Base-by-base conservation (phyloP, 73 alveolate species). In the Effrenium voratum region DNA sequence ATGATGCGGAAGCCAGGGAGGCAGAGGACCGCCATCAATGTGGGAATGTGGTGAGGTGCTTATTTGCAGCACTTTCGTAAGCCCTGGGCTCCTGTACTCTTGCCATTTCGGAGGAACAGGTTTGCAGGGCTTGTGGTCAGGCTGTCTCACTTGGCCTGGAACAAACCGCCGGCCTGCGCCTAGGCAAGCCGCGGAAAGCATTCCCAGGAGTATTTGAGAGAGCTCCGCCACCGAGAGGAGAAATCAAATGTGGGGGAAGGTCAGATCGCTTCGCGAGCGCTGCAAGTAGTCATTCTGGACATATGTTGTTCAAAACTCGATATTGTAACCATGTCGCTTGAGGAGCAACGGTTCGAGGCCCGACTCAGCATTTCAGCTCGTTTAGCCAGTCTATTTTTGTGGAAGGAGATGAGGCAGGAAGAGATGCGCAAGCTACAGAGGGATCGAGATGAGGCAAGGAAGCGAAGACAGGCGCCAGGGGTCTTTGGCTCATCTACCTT, bases 401-500 rank as follows among this genome's bases (percentile, higher is more conserved):
- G 15, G 44, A 81, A 86, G 94, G 95, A 66, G 83, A 87, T 87
- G 95, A 87, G 45, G 72, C 60, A 52, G 36, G 95, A 87, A 49
- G 95, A 63, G 85, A 68, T 63, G 5, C 95, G 95, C 26, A 68
- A 82, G 73, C 50, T 82, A 32, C 92, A 50, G 47, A 82, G 34
- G 40, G 92, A 87, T 10, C 44, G 95, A 28, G 95, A 87, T 63
- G 95, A 87, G 50, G 95, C 95, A 5, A 47, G 43, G 32, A 87
- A n/a, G 43, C 83, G 95, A 44, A 36, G 95, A 63, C 84, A 87
- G 95, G 95, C 40, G 75, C 75, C 36, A 1, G 49, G 73, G 15
- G 63, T 52, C 63, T 76, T 43, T 24, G 63, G 46, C 15, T 30
- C 79, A 30, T 26, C 2, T 13, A 30, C 30, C n/a, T n/a, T n/a